Base-by-base conservation (phyloP, 2,329 filamentous ascomycete genomes). In the Exophiala mesophila region DNA sequence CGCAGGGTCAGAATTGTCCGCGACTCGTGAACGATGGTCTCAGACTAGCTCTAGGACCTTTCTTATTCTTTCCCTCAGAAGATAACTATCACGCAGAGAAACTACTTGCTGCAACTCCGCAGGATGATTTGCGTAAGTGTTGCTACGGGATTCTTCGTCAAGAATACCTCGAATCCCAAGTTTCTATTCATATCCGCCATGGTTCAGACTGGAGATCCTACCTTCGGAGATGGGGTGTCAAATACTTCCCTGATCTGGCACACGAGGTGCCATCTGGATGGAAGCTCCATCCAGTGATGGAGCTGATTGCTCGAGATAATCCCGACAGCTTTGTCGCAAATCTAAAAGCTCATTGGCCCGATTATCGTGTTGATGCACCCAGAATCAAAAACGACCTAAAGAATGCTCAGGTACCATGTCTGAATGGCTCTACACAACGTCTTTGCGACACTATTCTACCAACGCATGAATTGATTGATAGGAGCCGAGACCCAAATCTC, bases 321-420 rank as follows among this genome's bases (percentile, higher is more conserved):
- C 21, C 44, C 10, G 18, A 42, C 10, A 42, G 28, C 29, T 46
- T 46, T 38, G 44, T 42, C 13, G 39, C 44, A 38, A 41, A 46
- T 29, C 42, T 46, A 31, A 32, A 39, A 34, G 34, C 9, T 33
- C 39, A 41, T 34, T 46, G 32, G 33, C 36, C 39, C 32, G 33
- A 37, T 23, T 46, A 46, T 20, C 38, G 32, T 6, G 17, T 36
- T 23, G 26, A 34, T 18, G 20, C 35, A 23, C 17, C 20, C 33
- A 35, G 24, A 20, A 33, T 41, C 19, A 33, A 13, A n/a, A 38
- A 42, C 9, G 20, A 33, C 6, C 26, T 46, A 33, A 39, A 37
- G 31, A 23, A n/a, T 30, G 13, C 42, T 29, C 10, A 5, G 7
- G 38, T 46, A 20, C 38, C 34, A 26, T 46, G 38, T 38, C 39